phyloP scores from a whole-genome alignment of 2,329 filamentous ascomycete genomes.

The Xylariomycetidae sp. region DNA sequence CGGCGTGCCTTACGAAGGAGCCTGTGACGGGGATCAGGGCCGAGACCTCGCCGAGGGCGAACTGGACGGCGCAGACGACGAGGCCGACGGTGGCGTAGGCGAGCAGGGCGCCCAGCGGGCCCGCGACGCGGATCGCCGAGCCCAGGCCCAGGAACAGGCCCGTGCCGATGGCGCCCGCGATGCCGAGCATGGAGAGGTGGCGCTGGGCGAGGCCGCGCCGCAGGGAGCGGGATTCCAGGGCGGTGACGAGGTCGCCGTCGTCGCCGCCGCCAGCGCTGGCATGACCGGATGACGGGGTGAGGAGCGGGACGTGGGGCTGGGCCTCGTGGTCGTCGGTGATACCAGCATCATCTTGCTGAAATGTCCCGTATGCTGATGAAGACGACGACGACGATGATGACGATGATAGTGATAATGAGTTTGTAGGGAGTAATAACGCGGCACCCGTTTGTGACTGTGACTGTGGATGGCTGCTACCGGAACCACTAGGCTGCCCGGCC shows the following conservation, averaged over 20 bases:
- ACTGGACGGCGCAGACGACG: conserved; percentile 53
- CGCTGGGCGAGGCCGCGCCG: conserved; percentile 47
- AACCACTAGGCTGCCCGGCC: no score
- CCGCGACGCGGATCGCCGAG: conserved; percentile 45
- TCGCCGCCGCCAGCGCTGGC: no score
- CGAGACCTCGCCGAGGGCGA: conserved; percentile 56
- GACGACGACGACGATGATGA: no score
- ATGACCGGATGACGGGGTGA: no score
- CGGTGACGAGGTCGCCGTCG: conserved; percentile 42
- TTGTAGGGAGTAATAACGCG: no score
- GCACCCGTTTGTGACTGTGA: no score
- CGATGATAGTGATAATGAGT: no score
- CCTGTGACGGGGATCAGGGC: conserved; percentile 59
- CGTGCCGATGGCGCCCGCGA: conserved; percentile 57
- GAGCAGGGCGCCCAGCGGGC: conserved; percentile 42
- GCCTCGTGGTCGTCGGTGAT: no score
- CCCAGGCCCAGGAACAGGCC: conserved; percentile 58
- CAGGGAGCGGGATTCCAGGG: conserved; percentile 44
- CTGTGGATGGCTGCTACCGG: no score
- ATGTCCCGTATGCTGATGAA: no score
- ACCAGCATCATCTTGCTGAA: no score
- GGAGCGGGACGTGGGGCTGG: no score
- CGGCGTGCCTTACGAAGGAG: conserved; percentile 56
- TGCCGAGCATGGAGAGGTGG: conserved; percentile 59
- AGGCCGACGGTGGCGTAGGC: conserved; percentile 53